Evolutionary conservation across 768 basidiomycete genomes (phyloP).

Genomic region (Porpolomopsis calyptriformis): DNA sequence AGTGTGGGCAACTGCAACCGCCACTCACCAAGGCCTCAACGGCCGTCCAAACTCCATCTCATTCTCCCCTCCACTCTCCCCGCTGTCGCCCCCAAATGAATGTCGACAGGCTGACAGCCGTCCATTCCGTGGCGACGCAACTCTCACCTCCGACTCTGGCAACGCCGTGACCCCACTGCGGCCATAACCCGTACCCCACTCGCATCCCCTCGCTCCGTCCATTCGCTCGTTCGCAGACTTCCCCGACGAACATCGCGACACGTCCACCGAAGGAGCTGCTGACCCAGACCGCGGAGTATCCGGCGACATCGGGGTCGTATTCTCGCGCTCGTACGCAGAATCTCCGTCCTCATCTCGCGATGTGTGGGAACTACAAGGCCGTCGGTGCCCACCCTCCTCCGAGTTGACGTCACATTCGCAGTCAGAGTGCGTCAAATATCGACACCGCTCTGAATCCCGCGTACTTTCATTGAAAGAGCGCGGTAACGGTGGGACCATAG

Average conservation of each 20-base stretch:
- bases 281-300: background rate
- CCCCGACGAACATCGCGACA: too few relatives aligned
- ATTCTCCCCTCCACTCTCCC: conserved; percentile 20
- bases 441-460: too few relatives aligned
- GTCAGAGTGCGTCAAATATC: too few relatives aligned
- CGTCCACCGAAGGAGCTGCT: too few relatives aligned
- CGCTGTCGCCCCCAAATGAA: conserved; percentile 25
- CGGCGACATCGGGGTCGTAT: background rate
- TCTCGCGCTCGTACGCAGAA: background rate
- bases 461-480: conserved; percentile 12
- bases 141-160: background rate
- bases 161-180: background rate
- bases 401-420: too few relatives aligned
- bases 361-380: background rate
- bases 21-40: conserved; percentile 37
- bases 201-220: too few relatives aligned
- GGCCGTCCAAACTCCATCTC: conserved; percentile 23
- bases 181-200: background rate
- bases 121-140: conserved; percentile 8
- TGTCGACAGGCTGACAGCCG: conserved; percentile 18
- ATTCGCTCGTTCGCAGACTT: too few relatives aligned
- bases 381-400: too few relatives aligned
- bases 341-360: background rate
- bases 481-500: conserved; percentile 13
- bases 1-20: too few relatives aligned